phyloP scores from a whole-genome alignment of 805 yeast species.

The Candida nanaspora region DNA sequence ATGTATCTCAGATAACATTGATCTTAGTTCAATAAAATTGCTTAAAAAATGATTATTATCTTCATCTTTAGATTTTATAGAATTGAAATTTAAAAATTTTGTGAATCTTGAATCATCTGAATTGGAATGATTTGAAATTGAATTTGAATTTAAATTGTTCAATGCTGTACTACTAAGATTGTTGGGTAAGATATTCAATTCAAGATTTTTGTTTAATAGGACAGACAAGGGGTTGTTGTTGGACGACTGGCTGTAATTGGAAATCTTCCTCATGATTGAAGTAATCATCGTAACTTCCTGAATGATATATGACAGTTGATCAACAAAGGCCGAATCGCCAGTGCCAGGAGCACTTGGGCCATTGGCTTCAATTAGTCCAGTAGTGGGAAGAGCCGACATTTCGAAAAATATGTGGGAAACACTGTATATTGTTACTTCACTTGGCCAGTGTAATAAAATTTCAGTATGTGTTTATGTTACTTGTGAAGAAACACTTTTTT shows the following conservation, averaged over 20 bases:
- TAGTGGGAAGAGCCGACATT: too few relatives aligned
- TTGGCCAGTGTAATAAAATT: not conserved
- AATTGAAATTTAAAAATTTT: conserved; percentile 26
- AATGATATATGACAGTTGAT: conserved; percentile 75
- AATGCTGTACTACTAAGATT: not conserved
- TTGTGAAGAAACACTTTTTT: too few relatives aligned
- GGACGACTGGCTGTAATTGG: conserved; percentile 55
- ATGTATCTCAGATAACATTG: conserved; percentile 53
- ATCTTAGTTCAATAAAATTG: conserved; percentile 72
- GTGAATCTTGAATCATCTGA: not conserved
- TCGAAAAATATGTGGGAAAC: too few relatives aligned
- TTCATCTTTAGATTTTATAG: conserved; percentile 8
- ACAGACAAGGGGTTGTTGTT: conserved; percentile 73
- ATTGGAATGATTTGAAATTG: not conserved
- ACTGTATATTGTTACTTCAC: not conserved
- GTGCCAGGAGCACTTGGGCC: not conserved
- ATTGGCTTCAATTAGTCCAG: not conserved
- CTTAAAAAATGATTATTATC: conserved; percentile 55
- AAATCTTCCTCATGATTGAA: conserved; percentile 83
- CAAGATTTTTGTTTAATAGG: conserved; percentile 43
- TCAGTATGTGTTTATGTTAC: too few relatives aligned
- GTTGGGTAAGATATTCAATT: not conserved
- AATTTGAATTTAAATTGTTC: not conserved
- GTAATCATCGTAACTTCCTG: conserved; percentile 84
- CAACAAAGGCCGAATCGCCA: too few relatives aligned